Evolutionary conservation across 2,329 filamentous ascomycete species (phyloP).

Genomic region (Leptographium procerum): DNA sequence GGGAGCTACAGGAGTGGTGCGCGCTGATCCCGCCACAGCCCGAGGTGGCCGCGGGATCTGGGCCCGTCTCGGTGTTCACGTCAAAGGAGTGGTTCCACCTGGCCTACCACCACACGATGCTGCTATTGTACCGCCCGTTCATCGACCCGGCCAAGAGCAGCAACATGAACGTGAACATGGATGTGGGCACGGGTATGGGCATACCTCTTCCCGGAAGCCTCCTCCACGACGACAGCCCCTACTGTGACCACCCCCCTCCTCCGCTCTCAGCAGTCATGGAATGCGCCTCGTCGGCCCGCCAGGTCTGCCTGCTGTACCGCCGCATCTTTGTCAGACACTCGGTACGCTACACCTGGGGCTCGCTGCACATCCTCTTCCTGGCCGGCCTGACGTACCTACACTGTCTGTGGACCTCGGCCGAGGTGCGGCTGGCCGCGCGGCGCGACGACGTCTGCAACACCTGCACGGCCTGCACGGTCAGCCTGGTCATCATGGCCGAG

Average conservation of each 20-base stretch:
- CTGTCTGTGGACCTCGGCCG: slow-evolving; percentile 18
- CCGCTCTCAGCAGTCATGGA: slow-evolving; percentile 6
- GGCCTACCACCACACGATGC: slow-evolving; percentile 26
- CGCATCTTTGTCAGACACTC: slow-evolving; percentile 20
- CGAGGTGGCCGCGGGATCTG: background rate
- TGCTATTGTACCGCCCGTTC: slow-evolving; percentile 24
- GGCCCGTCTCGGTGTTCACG: slow-evolving; percentile 21
- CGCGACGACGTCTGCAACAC: slow-evolving; percentile 18
- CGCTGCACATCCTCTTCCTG: slow-evolving; percentile 23
- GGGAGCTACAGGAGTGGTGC: slow-evolving; percentile 18
- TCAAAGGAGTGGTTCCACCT: slow-evolving; percentile 26
- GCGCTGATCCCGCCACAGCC: background rate
- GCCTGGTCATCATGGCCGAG: slow-evolving; percentile 22
- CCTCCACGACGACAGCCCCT: background rate
- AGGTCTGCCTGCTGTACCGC: slow-evolving; percentile 24
- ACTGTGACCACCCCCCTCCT: background rate
- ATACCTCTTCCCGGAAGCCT: background rate
- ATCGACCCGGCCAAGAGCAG: slow-evolving; percentile 6
- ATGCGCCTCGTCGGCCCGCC: slow-evolving; percentile 12
- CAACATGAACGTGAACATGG: background rate
- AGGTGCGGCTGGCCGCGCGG: slow-evolving; percentile 7
- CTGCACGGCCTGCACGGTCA: slow-evolving; percentile 23
- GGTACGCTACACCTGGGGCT: slow-evolving; percentile 22
- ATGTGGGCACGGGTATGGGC: background rate
- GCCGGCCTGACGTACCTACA: slow-evolving; percentile 24